Conservation (phyloP, 2,329 filamentous ascomycete species). For the Talaromyces funiculosus region DNA sequence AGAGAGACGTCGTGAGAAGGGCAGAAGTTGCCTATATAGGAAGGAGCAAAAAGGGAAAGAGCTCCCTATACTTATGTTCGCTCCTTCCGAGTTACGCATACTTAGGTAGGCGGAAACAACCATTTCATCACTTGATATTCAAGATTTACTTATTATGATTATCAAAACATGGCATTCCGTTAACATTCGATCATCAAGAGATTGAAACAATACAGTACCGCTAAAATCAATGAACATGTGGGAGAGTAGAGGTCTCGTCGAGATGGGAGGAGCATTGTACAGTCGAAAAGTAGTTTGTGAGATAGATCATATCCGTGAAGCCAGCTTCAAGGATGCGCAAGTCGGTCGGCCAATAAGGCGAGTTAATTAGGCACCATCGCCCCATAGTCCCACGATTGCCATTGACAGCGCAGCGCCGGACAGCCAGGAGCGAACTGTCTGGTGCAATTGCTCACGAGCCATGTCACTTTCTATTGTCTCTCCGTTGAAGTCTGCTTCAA, state of each 20-base stretch:
- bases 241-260: neutral
- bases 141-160: conserved; percentile 5
- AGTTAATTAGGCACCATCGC: conserved; percentile 32
- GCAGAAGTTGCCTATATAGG: neutral
- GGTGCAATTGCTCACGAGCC: conserved; percentile 36
- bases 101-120: neutral
- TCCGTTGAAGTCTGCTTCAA: conserved; percentile 40
- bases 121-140: neutral
- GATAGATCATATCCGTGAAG: conserved; percentile 4
- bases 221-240: neutral
- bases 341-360: neutral
- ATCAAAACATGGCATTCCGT: conserved; percentile 2
- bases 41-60: neutral
- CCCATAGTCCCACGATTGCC: conserved; percentile 46
- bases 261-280: conserved; percentile 3
- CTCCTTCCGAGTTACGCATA: conserved; percentile 1
- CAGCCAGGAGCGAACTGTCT: conserved; percentile 34
- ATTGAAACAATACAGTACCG: neutral
- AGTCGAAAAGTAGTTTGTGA: conserved; percentile 3
- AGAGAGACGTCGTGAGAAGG: neutral
- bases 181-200: neutral
- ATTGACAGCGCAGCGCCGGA: conserved; percentile 41
- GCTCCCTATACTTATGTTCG: no score
- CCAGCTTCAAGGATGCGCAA: conserved; percentile 9
- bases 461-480: conserved; percentile 42